A percentile compares a stretch with the other conserved stretches of the same genome.
Conservation (phyloP, 1,284 basidiomycete genomes). For the Rhodotorula sp. region DNA sequence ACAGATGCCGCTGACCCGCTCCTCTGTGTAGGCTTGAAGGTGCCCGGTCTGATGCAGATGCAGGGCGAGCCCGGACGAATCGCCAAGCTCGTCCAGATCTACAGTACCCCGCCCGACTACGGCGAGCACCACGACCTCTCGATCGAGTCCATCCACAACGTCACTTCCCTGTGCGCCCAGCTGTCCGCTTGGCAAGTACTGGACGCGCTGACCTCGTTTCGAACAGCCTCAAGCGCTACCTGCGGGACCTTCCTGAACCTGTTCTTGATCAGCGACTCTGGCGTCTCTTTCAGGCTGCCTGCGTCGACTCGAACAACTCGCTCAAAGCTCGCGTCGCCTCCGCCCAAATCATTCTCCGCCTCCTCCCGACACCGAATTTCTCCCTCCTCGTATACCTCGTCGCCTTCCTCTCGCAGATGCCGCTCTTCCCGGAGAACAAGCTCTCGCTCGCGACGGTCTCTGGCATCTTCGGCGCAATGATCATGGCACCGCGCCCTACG, state of each 20-base stretch:
- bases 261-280: constrained; percentile 48
- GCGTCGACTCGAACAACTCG: constrained; percentile 43
- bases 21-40: constrained; percentile 44
- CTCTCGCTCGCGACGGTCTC: constrained; percentile 48
- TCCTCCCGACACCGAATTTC: constrained; percentile 61
- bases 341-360: constrained; percentile 60
- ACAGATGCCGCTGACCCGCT: not conserved
- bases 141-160: constrained; percentile 59
- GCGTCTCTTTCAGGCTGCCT: constrained; percentile 46
- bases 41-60: constrained; percentile 48
- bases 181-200: not conserved
- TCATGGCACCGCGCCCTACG: constrained; percentile 44
- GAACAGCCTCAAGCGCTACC: constrained; percentile 55
- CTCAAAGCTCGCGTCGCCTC: constrained; percentile 45
- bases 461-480: constrained; percentile 48
- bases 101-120: constrained; percentile 48
- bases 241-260: constrained; percentile 57
- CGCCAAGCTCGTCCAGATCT: constrained; percentile 46
- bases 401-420: constrained; percentile 58
- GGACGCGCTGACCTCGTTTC: not conserved
- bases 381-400: constrained; percentile 63
- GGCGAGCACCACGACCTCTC: constrained; percentile 53
- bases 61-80: constrained; percentile 47
- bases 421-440: constrained; percentile 49
- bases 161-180: constrained; percentile 56